Conservation (phyloP, 2,329 filamentous ascomycete species). For the Botrytis sinoallii region DNA sequence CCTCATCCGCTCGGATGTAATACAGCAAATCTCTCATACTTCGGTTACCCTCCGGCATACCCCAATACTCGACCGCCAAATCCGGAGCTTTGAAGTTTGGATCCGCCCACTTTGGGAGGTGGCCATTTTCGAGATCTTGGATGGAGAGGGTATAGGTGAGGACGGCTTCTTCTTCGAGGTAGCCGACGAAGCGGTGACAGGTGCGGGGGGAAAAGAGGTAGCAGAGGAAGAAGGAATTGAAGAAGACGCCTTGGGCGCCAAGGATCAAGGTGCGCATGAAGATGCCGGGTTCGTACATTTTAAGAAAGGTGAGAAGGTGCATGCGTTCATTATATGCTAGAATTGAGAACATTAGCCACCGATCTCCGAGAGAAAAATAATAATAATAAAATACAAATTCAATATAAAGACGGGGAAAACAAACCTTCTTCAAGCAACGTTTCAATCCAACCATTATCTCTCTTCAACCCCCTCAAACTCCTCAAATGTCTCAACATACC, state of each 20-base stretch:
- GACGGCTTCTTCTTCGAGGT: conserved; percentile 95
- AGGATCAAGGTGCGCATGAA: conserved; percentile 94
- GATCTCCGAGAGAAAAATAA: too few species aligned
- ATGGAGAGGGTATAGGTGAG: conserved; percentile 91
- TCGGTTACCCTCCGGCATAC: conserved; percentile 79
- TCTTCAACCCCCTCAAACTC: conserved; percentile 78
- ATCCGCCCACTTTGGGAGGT: conserved; percentile 75
- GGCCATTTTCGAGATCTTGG: conserved; percentile 80
- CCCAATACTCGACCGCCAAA: conserved; percentile 89
- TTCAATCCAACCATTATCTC: conserved; percentile 97
- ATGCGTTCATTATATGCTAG: conserved; percentile 93
- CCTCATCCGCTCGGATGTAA: conserved; percentile 88
- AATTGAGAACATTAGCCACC: conserved; percentile 55
- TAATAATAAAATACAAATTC: too few species aligned
- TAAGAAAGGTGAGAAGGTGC: conserved; percentile 90
- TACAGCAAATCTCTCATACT: conserved; percentile 84
- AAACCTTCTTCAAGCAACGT: conserved; percentile 64
- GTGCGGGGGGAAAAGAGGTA: conserved; percentile 85
- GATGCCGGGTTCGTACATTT: conserved; percentile 73
- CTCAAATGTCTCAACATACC: conserved; percentile 90
- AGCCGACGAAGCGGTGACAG: conserved; percentile 93
- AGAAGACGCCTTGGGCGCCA: conserved; percentile 91
- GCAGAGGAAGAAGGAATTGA: conserved; percentile 86
- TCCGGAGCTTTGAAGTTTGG: conserved; percentile 72
- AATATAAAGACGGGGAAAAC: neutral